Evolutionary conservation across 306 rosid genomes (phyloP).

Genomic region (Cicer pinnatifidum): DNA sequence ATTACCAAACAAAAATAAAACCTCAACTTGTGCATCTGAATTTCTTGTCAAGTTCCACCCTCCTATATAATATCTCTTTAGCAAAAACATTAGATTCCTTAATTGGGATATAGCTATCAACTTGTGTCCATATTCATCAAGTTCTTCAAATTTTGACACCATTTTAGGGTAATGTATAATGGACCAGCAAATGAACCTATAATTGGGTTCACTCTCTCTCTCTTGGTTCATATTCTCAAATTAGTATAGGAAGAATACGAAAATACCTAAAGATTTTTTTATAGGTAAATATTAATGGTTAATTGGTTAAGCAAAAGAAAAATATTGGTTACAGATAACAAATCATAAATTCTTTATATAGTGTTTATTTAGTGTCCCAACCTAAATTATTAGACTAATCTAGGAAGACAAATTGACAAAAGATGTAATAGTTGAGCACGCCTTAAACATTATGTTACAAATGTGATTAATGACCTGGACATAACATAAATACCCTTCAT

Average conservation of each 20-base stretch:
- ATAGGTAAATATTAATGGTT: too few relatives aligned
- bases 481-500: conserved; percentile 39
- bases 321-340: too few relatives aligned
- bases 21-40: conserved; percentile 35
- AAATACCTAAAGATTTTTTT: not conserved
- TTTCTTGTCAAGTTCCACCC: conserved; percentile 31
- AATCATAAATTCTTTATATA: too few relatives aligned
- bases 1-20: conserved; percentile 38
- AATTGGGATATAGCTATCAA: not conserved
- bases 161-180: conserved; percentile 17
- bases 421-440: conserved; percentile 1
- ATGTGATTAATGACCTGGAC: conserved; percentile 43
- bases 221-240: conserved; percentile 26
- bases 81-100: conserved; percentile 26
- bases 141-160: conserved; percentile 22
- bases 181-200: conserved; percentile 35
- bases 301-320: too few relatives aligned
- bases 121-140: conserved; percentile 6
- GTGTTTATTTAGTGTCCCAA: too few relatives aligned
- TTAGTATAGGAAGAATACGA: conserved; percentile 33
- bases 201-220: conserved; percentile 7
- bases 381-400: too few relatives aligned
- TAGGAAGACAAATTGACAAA: not conserved
- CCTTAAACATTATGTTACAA: conserved; percentile 35
- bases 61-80: conserved; percentile 19